These are phyloP conservation scores for Gypsophila paniculata DNA, from an alignment of 179 eudicot genomes.

Conservation along the genomic window DNA sequence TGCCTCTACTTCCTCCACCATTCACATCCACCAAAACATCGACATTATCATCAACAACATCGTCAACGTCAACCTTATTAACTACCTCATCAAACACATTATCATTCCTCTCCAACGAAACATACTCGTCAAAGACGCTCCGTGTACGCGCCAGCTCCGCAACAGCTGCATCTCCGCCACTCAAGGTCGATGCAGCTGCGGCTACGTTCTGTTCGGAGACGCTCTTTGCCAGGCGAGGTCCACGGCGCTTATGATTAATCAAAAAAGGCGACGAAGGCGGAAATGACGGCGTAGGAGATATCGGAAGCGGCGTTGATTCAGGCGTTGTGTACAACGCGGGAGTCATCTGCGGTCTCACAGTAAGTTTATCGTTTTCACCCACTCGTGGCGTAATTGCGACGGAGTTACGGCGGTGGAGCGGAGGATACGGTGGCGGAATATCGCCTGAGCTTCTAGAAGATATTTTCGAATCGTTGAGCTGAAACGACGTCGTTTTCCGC, in stretches of 20 bases:
- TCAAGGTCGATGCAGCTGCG: background rate
- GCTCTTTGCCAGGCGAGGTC: conserved; percentile 76
- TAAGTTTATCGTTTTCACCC: conserved; percentile 1
- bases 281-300: conserved; percentile 68
- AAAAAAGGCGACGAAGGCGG: conserved; percentile 78
- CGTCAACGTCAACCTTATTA: conserved; percentile 14
- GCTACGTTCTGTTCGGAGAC: conserved; percentile 52
- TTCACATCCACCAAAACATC: conserved; percentile 10
- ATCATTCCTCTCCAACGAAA: conserved; percentile 18
- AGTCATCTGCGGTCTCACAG: conserved; percentile 47
- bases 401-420: conserved; percentile 31
- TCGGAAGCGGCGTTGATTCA: conserved; percentile 71
- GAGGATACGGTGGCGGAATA: conserved; percentile 32
- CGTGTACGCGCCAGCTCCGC: conserved; percentile 8
- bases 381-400: conserved; percentile 18
- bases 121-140: conserved; percentile 32
- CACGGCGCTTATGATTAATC: conserved; percentile 83
- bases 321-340: conserved; percentile 84
- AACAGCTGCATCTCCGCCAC: background rate
- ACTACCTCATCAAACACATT: conserved; percentile 3
- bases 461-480: background rate
- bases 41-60: background rate
- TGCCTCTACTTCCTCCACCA: conserved; percentile 12
- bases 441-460: conserved; percentile 12
- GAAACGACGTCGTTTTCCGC: conserved; percentile 39